These are phyloP conservation scores for Ophioceras dolichostomum DNA, from an alignment of 2,329 filamentous ascomycete species.

Conservation along the genomic window DNA sequence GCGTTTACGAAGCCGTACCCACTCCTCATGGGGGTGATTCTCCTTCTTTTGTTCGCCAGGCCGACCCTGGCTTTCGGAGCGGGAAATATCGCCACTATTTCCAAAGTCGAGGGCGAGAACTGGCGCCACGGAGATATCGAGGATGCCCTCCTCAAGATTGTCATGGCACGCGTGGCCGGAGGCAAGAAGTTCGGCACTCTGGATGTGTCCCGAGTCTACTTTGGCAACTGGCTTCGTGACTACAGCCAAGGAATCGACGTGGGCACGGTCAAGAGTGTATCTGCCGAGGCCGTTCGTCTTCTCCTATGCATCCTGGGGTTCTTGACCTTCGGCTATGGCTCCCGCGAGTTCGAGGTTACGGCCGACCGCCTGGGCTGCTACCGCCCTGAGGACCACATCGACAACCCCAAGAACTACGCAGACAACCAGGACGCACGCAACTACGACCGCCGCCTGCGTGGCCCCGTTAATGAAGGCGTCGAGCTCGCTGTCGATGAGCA, in stretches of 20 bases:
- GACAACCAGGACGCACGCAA: constrained; percentile 76
- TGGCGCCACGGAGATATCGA: constrained; percentile 90
- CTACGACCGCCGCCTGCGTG: constrained; percentile 72
- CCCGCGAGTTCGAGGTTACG: constrained; percentile 77
- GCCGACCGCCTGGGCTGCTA: constrained; percentile 69
- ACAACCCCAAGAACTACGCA: constrained; percentile 71
- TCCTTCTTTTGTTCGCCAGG: constrained; percentile 55
- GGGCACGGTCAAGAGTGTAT: constrained; percentile 82
- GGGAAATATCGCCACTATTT: constrained; percentile 74
- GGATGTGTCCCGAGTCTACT: constrained; percentile 73
- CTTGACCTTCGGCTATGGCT: constrained; percentile 75
- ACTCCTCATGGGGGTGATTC: constrained; percentile 39
- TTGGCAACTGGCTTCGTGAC: constrained; percentile 89
- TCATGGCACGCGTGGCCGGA: constrained; percentile 46
- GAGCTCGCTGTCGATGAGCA: constrained; percentile 69
- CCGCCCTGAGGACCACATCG: constrained; percentile 72
- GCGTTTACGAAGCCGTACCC: constrained; percentile 32
- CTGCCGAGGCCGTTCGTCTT: constrained; percentile 80
- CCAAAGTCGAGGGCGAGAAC: constrained; percentile 73
- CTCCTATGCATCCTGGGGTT: constrained; percentile 83
- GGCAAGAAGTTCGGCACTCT: constrained; percentile 73
- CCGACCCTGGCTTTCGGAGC: constrained; percentile 72
- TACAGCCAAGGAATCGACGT: constrained; percentile 93
- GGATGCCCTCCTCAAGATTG: constrained; percentile 67
- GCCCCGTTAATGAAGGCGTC: constrained; percentile 62